phyloP scores from a whole-genome alignment of 148 eudicot genomes.

The Vaccinium corymbosum region DNA sequence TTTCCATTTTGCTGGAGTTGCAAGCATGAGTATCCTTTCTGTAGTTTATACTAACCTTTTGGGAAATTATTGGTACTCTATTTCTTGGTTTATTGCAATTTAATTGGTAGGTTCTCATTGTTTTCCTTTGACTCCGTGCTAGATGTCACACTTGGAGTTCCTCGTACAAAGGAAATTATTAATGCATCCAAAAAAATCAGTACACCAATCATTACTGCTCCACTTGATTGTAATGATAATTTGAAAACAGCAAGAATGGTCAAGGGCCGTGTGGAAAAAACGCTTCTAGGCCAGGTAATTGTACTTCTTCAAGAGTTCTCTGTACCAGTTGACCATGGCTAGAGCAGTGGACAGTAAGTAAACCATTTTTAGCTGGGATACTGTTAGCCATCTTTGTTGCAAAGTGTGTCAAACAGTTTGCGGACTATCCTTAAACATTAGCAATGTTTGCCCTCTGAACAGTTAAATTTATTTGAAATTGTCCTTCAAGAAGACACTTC shows the following conservation, averaged over 20 bases:
- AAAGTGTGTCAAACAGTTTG: background rate
- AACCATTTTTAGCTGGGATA: background rate
- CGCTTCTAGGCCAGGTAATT: conserved; percentile 74
- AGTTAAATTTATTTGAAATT: background rate
- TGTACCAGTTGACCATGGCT: background rate
- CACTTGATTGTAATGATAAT: conserved; percentile 40
- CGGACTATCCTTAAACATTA: background rate
- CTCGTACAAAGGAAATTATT: conserved; percentile 92
- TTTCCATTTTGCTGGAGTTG: conserved; percentile 99
- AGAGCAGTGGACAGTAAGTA: background rate
- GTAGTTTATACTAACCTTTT: background rate
- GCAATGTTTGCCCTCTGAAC: background rate
- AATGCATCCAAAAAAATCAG: conserved; percentile 82
- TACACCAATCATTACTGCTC: conserved; percentile 80
- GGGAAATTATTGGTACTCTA: background rate
- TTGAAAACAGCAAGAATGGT: conserved; percentile 44
- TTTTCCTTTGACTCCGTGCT: conserved; percentile 43
- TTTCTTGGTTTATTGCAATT: background rate
- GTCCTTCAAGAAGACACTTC: background rate
- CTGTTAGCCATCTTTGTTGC: background rate
- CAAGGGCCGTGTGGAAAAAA: conserved; percentile 81
- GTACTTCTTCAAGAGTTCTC: background rate
- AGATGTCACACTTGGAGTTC: conserved; percentile 99
- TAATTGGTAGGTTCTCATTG: conserved; percentile 1
- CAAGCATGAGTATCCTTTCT: conserved; percentile 96